Percentiles rank a stretch among this genome's conserved stretches.
phyloP scores from a whole-genome alignment of 768 basidiomycete species.

The Serendipita indica region DNA sequence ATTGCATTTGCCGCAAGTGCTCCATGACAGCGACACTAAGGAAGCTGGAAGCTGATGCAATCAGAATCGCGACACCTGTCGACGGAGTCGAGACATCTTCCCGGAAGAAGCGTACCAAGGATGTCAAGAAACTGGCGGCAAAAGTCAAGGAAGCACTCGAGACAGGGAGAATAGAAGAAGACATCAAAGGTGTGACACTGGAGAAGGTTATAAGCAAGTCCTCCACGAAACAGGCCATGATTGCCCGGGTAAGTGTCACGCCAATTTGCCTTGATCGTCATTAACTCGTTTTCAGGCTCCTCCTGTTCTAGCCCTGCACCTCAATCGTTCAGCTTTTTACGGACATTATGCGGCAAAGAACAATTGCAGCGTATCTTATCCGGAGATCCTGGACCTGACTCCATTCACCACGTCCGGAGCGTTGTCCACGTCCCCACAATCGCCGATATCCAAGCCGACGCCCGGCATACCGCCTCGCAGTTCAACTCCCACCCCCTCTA shows the following conservation, averaged over 20 bases:
- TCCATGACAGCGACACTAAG: constrained; percentile 65
- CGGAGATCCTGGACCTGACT: constrained; percentile 78
- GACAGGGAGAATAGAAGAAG: constrained; percentile 68
- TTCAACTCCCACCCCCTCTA: constrained; percentile 43
- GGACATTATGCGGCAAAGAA: constrained; percentile 72
- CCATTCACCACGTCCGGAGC: constrained; percentile 73
- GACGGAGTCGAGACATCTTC: constrained; percentile 41
- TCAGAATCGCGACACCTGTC: constrained; percentile 31
- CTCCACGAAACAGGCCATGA: constrained; percentile 84
- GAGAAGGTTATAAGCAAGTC: constrained; percentile 61
- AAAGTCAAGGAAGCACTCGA: constrained; percentile 49
- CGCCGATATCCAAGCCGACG: constrained; percentile 54
- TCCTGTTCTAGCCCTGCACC: constrained; percentile 69
- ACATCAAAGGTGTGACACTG: constrained; percentile 63
- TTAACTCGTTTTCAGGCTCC: constrained; percentile 44
- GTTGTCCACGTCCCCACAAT: constrained; percentile 53
- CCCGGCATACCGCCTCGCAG: constrained; percentile 29
- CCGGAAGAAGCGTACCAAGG: constrained; percentile 61
- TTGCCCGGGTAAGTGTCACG: constrained; percentile 67
- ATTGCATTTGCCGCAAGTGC: constrained; percentile 87
- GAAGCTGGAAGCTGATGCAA: constrained; percentile 42
- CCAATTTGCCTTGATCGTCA: neutral
- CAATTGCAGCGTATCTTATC: constrained; percentile 61
- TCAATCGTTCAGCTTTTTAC: constrained; percentile 80
- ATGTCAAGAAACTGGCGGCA: constrained; percentile 49